phyloP scores from a whole-genome alignment of 495 filamentous ascomycete species.

The Penicillium simplicissimum region DNA sequence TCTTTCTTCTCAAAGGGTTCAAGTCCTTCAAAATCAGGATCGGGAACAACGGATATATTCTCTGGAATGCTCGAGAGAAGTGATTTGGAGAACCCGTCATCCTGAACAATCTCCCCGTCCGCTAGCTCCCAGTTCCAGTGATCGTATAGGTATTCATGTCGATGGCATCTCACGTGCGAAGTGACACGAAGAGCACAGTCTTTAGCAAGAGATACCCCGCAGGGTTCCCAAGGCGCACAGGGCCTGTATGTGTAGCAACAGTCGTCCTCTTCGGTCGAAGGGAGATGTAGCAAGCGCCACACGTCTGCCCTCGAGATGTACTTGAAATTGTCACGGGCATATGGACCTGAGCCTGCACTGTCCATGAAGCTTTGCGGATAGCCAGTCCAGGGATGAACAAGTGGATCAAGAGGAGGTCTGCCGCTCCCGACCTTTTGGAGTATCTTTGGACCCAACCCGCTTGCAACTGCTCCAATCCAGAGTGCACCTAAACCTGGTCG shows the following conservation, averaged over 20 bases:
- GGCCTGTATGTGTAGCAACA: constrained; percentile 7
- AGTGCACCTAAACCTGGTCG: neutral
- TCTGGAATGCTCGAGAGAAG: no score
- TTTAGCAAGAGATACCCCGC: neutral
- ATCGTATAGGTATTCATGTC: constrained; percentile 8
- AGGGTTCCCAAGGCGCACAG: constrained; percentile 8
- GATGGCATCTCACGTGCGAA: constrained; percentile 4
- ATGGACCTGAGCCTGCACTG: constrained; percentile 14
- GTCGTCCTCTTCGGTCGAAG: constrained; percentile 13
- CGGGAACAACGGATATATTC: no score
- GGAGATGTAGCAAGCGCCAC: constrained; percentile 20
- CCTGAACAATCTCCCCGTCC: neutral
- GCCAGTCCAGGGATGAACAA: constrained; percentile 20
- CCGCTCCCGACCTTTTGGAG: neutral
- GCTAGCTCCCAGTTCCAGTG: constrained; percentile 1
- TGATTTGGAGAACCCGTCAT: neutral
- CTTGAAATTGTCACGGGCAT: constrained; percentile 6
- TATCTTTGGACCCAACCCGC: neutral
- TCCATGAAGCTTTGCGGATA: constrained; percentile 21
- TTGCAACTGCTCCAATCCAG: neutral
- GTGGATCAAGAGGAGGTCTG: constrained; percentile 8
- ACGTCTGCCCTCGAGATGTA: constrained; percentile 16
- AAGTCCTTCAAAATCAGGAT: neutral
- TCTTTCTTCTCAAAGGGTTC: neutral
- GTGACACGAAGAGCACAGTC: constrained; percentile 1